Evolutionary conservation across 306 rosid genomes (phyloP).

Genomic region (Inga oerstediana): DNA sequence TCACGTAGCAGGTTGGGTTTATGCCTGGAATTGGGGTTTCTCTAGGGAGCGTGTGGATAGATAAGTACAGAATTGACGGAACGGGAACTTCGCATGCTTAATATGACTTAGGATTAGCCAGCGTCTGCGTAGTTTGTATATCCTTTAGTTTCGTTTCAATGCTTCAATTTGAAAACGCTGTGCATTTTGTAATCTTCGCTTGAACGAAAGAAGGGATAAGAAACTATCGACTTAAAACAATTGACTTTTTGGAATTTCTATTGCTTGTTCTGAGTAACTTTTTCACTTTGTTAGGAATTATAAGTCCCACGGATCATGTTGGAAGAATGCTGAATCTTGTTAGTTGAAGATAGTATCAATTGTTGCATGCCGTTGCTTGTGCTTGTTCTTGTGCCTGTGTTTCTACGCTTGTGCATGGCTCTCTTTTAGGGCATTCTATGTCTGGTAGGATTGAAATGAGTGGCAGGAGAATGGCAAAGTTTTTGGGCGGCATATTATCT

Average conservation of each 20-base stretch:
- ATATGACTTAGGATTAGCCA: background rate
- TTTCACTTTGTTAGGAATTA: slow-evolving; percentile 13
- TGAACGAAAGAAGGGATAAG: background rate
- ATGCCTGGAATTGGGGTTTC: slow-evolving; percentile 19
- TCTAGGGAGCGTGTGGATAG: background rate
- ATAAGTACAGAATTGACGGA: background rate
- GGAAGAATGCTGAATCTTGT: slow-evolving; percentile 23
- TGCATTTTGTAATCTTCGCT: slow-evolving; percentile 1
- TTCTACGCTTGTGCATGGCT: slow-evolving; percentile 13
- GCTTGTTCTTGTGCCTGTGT: background rate
- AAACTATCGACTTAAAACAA: slow-evolving; percentile 4
- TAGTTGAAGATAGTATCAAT: slow-evolving; percentile 1
- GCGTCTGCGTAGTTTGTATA: slow-evolving; percentile 7
- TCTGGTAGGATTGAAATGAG: background rate
- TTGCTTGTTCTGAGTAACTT: background rate
- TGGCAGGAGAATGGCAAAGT: background rate
- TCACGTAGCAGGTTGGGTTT: background rate
- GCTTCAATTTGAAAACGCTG: background rate
- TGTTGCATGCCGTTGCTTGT: slow-evolving; percentile 9
- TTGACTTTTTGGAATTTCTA: slow-evolving; percentile 37
- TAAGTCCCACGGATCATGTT: background rate
- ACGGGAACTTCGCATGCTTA: background rate
- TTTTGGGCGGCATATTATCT: background rate
- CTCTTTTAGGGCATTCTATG: background rate
- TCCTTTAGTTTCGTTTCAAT: background rate